Base-by-base conservation (phyloP, 2,329 filamentous ascomycete species). In the Sporothrix protearum region DNA sequence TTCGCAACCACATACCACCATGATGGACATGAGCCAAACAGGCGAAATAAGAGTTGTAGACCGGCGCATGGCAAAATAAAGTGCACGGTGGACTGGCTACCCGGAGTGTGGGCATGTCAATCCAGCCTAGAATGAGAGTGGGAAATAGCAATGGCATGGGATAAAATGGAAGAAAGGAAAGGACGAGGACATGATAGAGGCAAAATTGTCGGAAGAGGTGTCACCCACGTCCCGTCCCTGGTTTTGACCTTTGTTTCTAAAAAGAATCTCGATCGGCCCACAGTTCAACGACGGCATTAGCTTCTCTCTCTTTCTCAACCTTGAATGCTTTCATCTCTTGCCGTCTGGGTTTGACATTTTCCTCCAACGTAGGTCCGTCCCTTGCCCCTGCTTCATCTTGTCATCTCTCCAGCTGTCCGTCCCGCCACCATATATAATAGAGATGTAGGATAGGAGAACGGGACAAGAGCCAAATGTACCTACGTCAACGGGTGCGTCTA, bases 31-130 rank as follows among this genome's bases (percentile, higher is more conserved):
- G 30, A 45, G 33, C 33, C 36, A n/a, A 47, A 69, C 36, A 68
- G n/a, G 33, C n/a, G 39, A 57, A 28, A 42, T 30, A 49, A 28
- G 14, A 5, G 14, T 69, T 70, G 36, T 42, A 42, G 68, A n/a
- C 57, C 68, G 57, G 28, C 28, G 68, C 68, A 70, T 70, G 68
- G 68, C 55, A 70, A 64, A 64, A 70, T 53, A 53, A 64, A 64
- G 57, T 63, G 59, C 19, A 3, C 2, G 61, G 19, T 49, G n/a
- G 57, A n/a, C 47, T 51, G 30, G 68, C 30, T 70, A 64, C 68
- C 68, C 68, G 57, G 68, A 70, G 68, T 64, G 19, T 53, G 68
- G 68, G 55, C 59, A 19, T 57, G 42, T 36, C 10, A n/a, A 7
- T 49, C 63, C n/a, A 68, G 47, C 16, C 28, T 39, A 39, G 36